phyloP scores from a whole-genome alignment of 1,139 yeast species.

The Hyphopichia burtonii region DNA sequence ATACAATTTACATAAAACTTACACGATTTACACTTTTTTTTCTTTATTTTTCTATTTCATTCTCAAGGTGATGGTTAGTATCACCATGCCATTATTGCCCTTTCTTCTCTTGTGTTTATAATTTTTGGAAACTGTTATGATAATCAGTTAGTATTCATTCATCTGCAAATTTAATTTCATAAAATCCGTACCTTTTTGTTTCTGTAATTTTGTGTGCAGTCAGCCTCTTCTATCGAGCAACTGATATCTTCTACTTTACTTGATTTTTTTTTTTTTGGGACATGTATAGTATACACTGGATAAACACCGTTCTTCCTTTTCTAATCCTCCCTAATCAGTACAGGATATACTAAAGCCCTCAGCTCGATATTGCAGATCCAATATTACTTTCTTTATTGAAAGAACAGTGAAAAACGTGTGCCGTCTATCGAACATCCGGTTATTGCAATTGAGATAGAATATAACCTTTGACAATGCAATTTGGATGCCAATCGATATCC shows the following conservation, averaged over 20 bases:
- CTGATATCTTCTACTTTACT: too few species aligned
- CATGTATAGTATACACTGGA: too few species aligned
- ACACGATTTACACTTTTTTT: background rate
- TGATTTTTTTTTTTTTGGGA: too few species aligned
- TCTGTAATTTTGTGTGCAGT: background rate
- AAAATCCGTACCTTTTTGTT: background rate
- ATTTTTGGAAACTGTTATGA: background rate
- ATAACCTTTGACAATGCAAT: conserved; percentile 1
- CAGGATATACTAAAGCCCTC: too few species aligned
- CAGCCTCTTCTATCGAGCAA: too few species aligned
- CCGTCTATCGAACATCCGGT: too few species aligned
- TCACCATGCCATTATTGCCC: background rate
- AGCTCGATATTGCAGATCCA: too few species aligned
- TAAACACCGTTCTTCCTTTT: too few species aligned
- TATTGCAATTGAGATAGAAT: background rate
- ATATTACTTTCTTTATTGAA: too few species aligned
- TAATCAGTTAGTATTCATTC: background rate
- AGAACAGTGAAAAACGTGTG: too few species aligned
- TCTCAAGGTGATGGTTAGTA: background rate
- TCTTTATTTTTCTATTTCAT: background rate
- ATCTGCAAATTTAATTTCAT: background rate
- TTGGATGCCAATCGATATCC: conserved; percentile 3
- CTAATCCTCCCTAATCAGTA: too few species aligned
- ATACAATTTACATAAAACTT: too few species aligned
- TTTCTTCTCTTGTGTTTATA: background rate